Evolutionary conservation across 192 early-diverging fungal species (phyloP).

Genomic region (Spizellomyces sp.): DNA sequence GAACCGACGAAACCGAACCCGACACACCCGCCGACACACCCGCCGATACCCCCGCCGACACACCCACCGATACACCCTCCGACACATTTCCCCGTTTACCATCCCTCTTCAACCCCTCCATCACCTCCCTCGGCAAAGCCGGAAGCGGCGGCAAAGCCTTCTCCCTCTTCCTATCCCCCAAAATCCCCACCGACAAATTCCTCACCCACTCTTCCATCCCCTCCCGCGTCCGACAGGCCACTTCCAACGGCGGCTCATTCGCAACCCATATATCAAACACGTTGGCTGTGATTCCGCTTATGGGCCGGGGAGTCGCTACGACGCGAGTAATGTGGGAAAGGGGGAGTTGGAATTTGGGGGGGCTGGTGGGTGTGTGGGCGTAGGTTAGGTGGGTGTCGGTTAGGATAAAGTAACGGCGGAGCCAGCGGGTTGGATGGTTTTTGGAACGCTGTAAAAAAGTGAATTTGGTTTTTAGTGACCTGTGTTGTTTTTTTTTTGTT

Average conservation of each 20-base stretch:
- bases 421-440: conserved; percentile 14
- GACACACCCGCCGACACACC: not conserved
- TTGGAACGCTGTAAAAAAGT: conserved; percentile 9
- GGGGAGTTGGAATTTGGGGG: conserved; percentile 1
- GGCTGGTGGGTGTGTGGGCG: conserved; percentile 10
- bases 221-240: conserved; percentile 3
- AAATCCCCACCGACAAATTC: not conserved
- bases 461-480: not conserved
- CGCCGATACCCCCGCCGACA: too few relatives aligned
- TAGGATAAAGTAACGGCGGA: conserved; percentile 22
- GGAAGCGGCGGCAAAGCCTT: not conserved
- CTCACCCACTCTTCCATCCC: conserved; percentile 26
- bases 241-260: conserved; percentile 5
- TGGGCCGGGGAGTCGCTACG: conserved; percentile 3
- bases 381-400: conserved; percentile 10
- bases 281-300: conserved; percentile 5
- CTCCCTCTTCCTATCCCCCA: not conserved
- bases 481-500: not conserved
- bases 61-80: not conserved
- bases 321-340: conserved; percentile 8
- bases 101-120: not conserved
- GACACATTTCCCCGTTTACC: not conserved
- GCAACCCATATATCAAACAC: conserved; percentile 18
- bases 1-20: not conserved
- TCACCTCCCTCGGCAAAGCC: too few relatives aligned